phyloP scores from a whole-genome alignment of 192 early-diverging fungal genomes.

The Linnemannia hyalina region DNA sequence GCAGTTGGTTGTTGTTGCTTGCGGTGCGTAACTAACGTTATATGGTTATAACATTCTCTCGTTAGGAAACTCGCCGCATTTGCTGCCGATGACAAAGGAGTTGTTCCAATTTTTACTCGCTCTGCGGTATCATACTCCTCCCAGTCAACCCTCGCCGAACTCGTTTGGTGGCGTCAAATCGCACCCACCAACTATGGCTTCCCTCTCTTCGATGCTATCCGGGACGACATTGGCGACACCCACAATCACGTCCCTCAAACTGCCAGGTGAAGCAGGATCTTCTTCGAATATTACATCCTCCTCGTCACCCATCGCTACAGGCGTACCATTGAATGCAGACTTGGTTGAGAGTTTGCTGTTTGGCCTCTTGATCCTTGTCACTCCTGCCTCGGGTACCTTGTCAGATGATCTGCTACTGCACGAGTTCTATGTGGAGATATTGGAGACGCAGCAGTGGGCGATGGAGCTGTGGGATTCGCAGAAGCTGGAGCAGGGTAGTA shows the following conservation, averaged over 20 bases:
- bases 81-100: constrained; percentile 39
- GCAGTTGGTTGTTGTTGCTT: no score
- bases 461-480: constrained; percentile 46
- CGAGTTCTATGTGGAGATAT: constrained; percentile 45
- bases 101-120: constrained; percentile 40
- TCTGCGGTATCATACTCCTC: constrained; percentile 38
- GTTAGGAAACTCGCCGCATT: constrained; percentile 44
- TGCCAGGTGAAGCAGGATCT: constrained; percentile 11
- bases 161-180: neutral
- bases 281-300: neutral
- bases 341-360: constrained; percentile 35
- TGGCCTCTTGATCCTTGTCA: constrained; percentile 40
- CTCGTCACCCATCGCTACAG: neutral
- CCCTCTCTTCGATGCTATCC: constrained; percentile 1
- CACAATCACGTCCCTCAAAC: constrained; percentile 29
- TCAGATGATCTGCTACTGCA: constrained; percentile 29
- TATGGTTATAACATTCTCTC: neutral
- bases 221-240: constrained; percentile 13
- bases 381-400: constrained; percentile 18
- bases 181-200: neutral
- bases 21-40: neutral
- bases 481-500: constrained; percentile 9
- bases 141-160: constrained; percentile 14
- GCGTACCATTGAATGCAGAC: constrained; percentile 21
- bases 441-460: constrained; percentile 45